These are phyloP conservation scores for Citrus hindsii DNA, from an alignment of 345 rosid genomes.

Conservation along the genomic window DNA sequence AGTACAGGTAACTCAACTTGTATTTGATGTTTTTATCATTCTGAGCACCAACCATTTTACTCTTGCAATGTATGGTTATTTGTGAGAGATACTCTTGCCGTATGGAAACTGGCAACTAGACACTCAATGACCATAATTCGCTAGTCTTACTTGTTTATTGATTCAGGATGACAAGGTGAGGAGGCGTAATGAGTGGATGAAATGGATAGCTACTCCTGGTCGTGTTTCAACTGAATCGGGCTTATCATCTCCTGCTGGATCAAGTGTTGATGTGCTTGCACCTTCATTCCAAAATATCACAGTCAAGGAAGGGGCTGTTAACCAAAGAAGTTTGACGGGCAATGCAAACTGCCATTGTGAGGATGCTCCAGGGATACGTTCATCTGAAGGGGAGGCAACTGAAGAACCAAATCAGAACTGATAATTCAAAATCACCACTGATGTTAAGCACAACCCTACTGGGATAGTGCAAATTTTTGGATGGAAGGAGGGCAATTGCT, in stretches of 20 bases:
- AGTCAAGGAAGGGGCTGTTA: conserved; percentile 23
- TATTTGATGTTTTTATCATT: not conserved
- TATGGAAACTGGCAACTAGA: not conserved
- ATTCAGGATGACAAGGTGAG: conserved; percentile 52
- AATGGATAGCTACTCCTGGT: conserved; percentile 31
- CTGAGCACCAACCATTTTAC: not conserved
- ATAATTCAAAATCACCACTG: not conserved
- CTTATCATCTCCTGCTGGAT: conserved; percentile 12
- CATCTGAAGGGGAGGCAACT: conserved; percentile 11
- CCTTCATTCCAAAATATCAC: conserved; percentile 36
- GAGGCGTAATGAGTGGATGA: conserved; percentile 54
- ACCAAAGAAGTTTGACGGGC: conserved; percentile 9
- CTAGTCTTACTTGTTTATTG: not conserved
- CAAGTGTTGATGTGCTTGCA: conserved; percentile 24
- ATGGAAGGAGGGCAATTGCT: not conserved
- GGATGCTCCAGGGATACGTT: conserved; percentile 7
- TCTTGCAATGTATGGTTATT: not conserved
- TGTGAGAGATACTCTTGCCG: not conserved
- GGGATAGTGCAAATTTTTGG: conserved; percentile 7
- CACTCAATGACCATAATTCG: not conserved
- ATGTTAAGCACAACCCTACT: not conserved
- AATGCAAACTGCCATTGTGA: not conserved
- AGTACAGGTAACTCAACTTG: conserved; percentile 47
- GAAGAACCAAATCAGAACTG: conserved; percentile 14
- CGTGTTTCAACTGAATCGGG: conserved; percentile 24